Base-by-base conservation (phyloP, 1,284 basidiomycete genomes). In the Naganishia sp. region DNA sequence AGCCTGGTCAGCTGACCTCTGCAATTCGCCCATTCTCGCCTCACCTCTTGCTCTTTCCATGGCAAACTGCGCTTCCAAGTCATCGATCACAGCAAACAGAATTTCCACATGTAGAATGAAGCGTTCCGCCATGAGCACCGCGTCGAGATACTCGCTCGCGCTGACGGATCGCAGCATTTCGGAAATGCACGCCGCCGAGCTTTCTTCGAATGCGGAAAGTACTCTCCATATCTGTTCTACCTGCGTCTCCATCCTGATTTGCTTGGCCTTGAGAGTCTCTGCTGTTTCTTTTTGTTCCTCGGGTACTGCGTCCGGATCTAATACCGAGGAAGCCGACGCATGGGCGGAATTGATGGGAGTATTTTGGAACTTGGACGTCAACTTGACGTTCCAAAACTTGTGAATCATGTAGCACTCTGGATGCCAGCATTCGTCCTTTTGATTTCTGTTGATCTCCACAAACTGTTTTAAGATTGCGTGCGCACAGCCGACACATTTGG, bases 361-460 rank as follows among this genome's bases (percentile, higher is more conserved):
- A 39, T 78, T 75, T 65, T 78, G 77, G 63, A 76, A 83, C 74
- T 88, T 87, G 54, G 90, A 88, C 52, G 88, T 90, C 6, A 99
- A 88, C 80, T 97, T 96, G 79, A 98, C 94, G 78, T 98, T 98
- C 95, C 95, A 99, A 79, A 99, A 98, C 90, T 96, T 98, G 82
- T 98, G 95, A 74, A 99, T 98, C 94, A 99, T 98, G 80, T 99
- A 98, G 80, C 95, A 99, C 81, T 99, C 95, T 57, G 95, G 95
- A 84, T 99, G 95, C 95, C 96, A 99, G 77, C 96, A 98, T 82
- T 99, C 96, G 81, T 99, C 94, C 67, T 88, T 85, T 84, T 92
- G 92, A 81, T 98, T 99, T 70, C 95, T 86, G 76, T 99, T 99
- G 82, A 99, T 98, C 82, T 99, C 95, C 69, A 99, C 95, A 75